Evolutionary conservation across 2,329 filamentous ascomycete genomes (phyloP).

Genomic region (Hypoxylon sp.): DNA sequence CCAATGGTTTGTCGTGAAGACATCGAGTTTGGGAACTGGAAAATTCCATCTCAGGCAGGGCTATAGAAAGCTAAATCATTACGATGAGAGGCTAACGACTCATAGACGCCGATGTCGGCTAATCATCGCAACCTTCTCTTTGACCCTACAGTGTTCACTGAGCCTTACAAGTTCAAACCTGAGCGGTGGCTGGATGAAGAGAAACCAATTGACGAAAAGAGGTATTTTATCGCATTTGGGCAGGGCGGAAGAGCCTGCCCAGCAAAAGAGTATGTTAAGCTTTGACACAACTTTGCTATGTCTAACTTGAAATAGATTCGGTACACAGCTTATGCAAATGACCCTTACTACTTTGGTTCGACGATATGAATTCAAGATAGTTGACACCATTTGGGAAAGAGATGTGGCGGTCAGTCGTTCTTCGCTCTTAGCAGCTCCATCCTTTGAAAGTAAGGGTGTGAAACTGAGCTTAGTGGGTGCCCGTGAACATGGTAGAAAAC

Average conservation of each 20-base stretch:
- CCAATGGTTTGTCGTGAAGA: background rate
- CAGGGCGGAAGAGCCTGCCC: no score
- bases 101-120: background rate
- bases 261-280: no score
- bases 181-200: background rate
- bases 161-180: background rate
- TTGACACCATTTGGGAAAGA: background rate
- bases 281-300: background rate
- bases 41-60: background rate
- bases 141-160: background rate
- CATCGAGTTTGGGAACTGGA: background rate
- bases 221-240: no score
- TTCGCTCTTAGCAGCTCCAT: background rate
- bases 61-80: no score
- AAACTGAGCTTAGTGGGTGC: no score
- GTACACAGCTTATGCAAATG: background rate
- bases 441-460: no score
- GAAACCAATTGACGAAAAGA: background rate
- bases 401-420: background rate
- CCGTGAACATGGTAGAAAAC: no score
- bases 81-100: no score
- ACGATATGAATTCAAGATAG: background rate
- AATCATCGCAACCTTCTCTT: slow-evolving; percentile 1
- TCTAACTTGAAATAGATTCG: slow-evolving; percentile 1
- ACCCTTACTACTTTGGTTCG: background rate